These are phyloP conservation scores for Mucor racemosus DNA, from an alignment of 371 early-diverging fungal genomes.

Conservation along the genomic window DNA sequence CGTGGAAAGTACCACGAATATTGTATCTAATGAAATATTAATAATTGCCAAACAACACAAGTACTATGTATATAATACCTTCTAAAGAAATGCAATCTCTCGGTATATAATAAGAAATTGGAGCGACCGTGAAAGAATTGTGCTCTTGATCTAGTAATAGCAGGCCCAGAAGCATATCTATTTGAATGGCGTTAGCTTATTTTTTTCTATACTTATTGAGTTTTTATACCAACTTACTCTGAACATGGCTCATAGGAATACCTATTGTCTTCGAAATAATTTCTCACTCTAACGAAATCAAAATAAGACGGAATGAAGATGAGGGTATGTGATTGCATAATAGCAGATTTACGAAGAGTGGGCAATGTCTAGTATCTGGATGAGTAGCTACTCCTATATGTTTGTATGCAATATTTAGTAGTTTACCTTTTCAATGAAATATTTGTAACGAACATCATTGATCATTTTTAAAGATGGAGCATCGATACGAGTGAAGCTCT, in stretches of 20 bases:
- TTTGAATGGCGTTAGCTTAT: neutral
- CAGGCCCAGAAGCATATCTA: conserved; percentile 68
- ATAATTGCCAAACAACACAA: neutral
- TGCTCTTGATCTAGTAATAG: conserved; percentile 79
- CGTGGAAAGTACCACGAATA: conserved; percentile 83
- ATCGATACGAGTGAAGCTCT: conserved; percentile 75
- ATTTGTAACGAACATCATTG: conserved; percentile 85
- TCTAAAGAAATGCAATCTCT: conserved; percentile 94
- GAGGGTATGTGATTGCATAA: conserved; percentile 74
- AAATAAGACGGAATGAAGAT: conserved; percentile 96
- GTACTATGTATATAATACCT: conserved; percentile 40
- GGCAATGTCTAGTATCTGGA: conserved; percentile 50
- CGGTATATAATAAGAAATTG: conserved; percentile 84
- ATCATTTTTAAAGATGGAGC: conserved; percentile 59
- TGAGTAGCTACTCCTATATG: neutral
- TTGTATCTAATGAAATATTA: conserved; percentile 57
- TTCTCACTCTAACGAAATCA: conserved; percentile 93
- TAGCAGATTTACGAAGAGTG: conserved; percentile 61
- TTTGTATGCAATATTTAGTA: neutral
- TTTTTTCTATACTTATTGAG: neutral
- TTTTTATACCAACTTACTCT: conserved; percentile 62
- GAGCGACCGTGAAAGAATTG: conserved; percentile 83
- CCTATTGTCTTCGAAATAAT: conserved; percentile 79
- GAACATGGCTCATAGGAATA: conserved; percentile 77
- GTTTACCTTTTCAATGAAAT: conserved; percentile 78